Conservation (phyloP, 1,139 yeast genomes). For the Scheffersomyces titani region DNA sequence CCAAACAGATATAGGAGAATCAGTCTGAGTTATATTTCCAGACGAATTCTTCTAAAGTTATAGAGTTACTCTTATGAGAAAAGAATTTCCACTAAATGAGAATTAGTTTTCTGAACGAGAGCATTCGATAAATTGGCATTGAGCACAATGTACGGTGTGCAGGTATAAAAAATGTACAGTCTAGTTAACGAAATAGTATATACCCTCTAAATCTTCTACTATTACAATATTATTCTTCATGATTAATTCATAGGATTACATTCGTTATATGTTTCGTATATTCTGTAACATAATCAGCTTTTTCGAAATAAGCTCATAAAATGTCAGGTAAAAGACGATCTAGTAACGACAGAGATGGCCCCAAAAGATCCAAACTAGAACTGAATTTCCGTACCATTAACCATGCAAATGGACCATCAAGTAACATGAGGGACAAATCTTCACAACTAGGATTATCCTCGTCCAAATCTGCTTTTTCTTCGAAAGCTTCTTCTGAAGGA, state of each 20-base stretch:
- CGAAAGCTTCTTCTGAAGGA: slow-evolving; percentile 5
- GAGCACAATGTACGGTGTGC: neutral
- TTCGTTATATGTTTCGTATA: no score
- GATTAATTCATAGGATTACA: neutral
- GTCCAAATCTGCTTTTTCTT: neutral
- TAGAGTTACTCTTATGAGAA: neutral
- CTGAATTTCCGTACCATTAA: neutral
- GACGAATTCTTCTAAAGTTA: neutral
- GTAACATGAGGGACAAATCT: neutral
- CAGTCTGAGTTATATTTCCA: neutral
- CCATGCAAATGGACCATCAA: neutral
- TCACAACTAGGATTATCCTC: neutral
- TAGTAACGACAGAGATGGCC: neutral
- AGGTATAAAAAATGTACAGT: neutral
- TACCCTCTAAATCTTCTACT: neutral
- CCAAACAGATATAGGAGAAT: neutral
- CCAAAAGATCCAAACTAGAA: neutral
- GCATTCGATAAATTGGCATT: neutral
- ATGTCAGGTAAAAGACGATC: neutral
- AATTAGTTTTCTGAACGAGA: neutral
- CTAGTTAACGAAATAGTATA: no score
- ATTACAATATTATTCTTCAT: neutral
- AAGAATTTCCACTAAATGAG: neutral
- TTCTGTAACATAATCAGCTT: neutral
- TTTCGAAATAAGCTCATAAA: neutral